Evolutionary conservation across 352 stramenopile genomes (phyloP), one percentile per base, ranked within the genome.

Genomic region (Pythium vanterpoolii): DNA sequence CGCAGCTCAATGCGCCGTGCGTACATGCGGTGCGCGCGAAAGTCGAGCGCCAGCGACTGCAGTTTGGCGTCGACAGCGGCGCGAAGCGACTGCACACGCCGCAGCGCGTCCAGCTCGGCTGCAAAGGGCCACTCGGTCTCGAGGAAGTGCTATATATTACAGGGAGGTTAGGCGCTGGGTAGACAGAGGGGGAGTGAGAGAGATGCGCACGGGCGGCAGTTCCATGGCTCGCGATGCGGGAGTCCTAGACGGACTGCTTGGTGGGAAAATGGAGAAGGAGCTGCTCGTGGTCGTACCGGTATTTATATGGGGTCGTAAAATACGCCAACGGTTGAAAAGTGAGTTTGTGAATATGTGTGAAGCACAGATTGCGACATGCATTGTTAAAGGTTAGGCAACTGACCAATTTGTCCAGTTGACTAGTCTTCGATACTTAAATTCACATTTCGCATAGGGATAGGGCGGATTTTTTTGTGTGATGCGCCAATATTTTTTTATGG

Each of bases 11-110:
- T 79, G 39, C 36, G 39, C 10, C 40, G 30, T 30, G 82, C 76
- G 40, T 92, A 87, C 16, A 88, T 77, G 40, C 72, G 74, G 40
- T 83, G 70, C 53, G 72, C 68, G n/a, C 78, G 76, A 9, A 90
- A 69, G 21, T 89, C 79, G 18, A 76, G 76, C 40, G 74, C 75
- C 63, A 85, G 73, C 36, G 62, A 45, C 43, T 66, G 60, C 36
- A 91, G 56, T 11, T 82, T 75, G 39, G 64, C 60, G 38, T 80
- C 74, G 43, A 86, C 53, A 28, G 78, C 62, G 18, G 71, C 45
- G 60, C 83, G 74, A 56, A 75, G 62, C 26, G 45, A 30, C 31
- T 81, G 68, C 38, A 71, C 74, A 46, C 82, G 77, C 43, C 71
- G 63, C 18, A 89, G 73, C 38, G 79, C 60, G 48, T 75, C 72